Evolutionary conservation across 495 filamentous ascomycete genomes (phyloP), one percentile per base, ranked within the genome.

Genomic region (Sabuloglossum arenarium): DNA sequence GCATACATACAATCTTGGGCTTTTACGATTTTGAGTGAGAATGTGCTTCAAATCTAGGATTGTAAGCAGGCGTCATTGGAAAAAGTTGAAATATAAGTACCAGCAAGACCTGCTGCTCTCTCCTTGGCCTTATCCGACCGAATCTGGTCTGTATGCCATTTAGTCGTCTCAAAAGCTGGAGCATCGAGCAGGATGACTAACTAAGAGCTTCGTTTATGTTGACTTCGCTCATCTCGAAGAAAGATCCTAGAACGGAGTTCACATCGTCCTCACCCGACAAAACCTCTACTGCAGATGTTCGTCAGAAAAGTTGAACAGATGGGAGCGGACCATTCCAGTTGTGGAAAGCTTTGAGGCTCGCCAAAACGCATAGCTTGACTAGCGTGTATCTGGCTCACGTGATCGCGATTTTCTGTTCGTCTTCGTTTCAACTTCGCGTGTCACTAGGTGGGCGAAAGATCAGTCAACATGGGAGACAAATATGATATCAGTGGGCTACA

Each of bases 1-100:
- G 43, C 25, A 25, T 57, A 55, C 34, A 29, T 71, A 82, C 80
- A 83, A 63, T 58, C 75, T 77, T 24, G 74, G 64, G 59, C 67
- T 75, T 42, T 68, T 73, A 54, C 73, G 74, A 62, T 80, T 79
- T 52, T 79, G 73, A 37, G 77, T 74, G 31, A 84, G 71, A 53
- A 85, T 75, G 58, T 78, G 71, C 61, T 76, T 81, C 53, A 87
- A 65, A 63, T 81, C 78, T 75, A 62, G 56, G 16, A 10, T 6
- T 27, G 28, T 51, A 6, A 51, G 47, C 28, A 2, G 16, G n/a
- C 16, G 3, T 21, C 25, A 29, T 29, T 29, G 23, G 14, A 1
- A 29, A 51, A 1, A 21, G 12, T 37, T 14, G 9, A n/a, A 25
- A n/a, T 63, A 45, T 58, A 56, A 65, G 54, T 61, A 79, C 77